A percentile compares a stretch with the other conserved stretches of the same genome.
phyloP scores from a whole-genome alignment of 768 basidiomycete species.

The Flagelloscypha sp. region DNA sequence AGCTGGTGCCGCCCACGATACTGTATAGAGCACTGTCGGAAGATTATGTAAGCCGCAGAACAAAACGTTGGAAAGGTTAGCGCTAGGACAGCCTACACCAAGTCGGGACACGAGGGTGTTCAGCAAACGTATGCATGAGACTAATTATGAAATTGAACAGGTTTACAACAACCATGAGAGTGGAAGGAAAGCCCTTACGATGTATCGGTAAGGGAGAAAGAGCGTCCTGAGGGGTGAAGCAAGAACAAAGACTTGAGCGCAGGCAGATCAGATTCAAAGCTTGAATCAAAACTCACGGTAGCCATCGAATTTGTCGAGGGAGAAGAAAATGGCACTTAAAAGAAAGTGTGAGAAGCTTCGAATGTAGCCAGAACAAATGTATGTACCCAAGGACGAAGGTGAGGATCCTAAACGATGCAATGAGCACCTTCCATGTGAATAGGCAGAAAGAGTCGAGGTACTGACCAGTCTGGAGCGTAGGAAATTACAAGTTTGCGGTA shows the following conservation, averaged over 20 bases:
- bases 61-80: conserved; percentile 64
- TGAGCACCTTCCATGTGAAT: background rate
- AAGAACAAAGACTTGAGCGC: too few relatives aligned
- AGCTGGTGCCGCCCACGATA: conserved; percentile 57
- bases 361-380: conserved; percentile 18
- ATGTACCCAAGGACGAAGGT: conserved; percentile 64
- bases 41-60: conserved; percentile 50
- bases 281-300: conserved; percentile 42
- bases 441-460: conserved; percentile 2
- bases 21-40: conserved; percentile 46
- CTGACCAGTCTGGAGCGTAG: conserved; percentile 74
- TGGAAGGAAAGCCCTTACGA: conserved; percentile 39
- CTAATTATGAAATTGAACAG: conserved; percentile 20
- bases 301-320: conserved; percentile 57
- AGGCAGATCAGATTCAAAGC: too few relatives aligned
- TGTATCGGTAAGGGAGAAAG: conserved; percentile 72
- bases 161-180: conserved; percentile 11
- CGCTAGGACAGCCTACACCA: conserved; percentile 1
- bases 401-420: conserved; percentile 41
- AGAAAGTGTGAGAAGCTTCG: background rate
- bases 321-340: conserved; percentile 51
- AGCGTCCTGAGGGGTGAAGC: too few relatives aligned
- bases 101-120: background rate
- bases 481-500: conserved; percentile 41
- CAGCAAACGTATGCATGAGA: conserved; percentile 29